Base-by-base conservation (phyloP, 768 basidiomycete genomes). In the Collybiopsis confluens region DNA sequence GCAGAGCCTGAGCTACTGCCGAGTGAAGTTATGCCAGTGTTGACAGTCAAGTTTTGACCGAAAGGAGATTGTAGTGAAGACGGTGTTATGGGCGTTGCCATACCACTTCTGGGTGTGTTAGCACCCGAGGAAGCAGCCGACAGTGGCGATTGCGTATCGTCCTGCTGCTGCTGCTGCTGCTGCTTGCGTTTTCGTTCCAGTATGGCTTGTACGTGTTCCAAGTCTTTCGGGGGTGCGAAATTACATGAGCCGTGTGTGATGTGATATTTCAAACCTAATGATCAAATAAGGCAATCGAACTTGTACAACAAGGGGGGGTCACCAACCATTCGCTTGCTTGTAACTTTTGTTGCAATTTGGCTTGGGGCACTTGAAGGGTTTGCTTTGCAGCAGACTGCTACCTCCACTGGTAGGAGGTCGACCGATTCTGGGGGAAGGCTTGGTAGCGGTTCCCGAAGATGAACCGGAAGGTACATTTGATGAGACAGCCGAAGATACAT, bases 311-410 rank as follows among this genome's bases (percentile, higher is more conserved):
- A 13, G 54, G 33, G 11, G 20, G 1, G 18, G 1, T 7, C 38
- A 43, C 53, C 43, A 55, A 30, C 73, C 86, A 61, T 97, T 97
- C 40, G 91, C 91, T 70, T 96, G 93, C 75, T 96, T 96, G 76
- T 96, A 97, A 48, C 82, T 82, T 77, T 98, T 98, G 74, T 90
- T 92, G 76, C 94, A 98, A 59, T 93, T 92, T 0, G 90, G 85
- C 67, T 95, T 95, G 9, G 94, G 94, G 75, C 94, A 98, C 44
- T 83, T 79, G 81, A 93, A 95, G 3, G 92, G 91, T 69, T 94
- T 94, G 54, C 82, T 83, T 45, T 88, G 71, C 36, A 90, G 69
- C n/a, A 53, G 24, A 7, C 41, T 26, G 35, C 42, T 37, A 18
- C 50, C 40, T 13, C 38, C 38, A n/a, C 23, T 36, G n/a, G 50